A percentile compares a stretch with the other conserved stretches of the same genome.
phyloP scores from a whole-genome alignment of 2,329 filamentous ascomycete genomes.

The Zasmidium angulare region DNA sequence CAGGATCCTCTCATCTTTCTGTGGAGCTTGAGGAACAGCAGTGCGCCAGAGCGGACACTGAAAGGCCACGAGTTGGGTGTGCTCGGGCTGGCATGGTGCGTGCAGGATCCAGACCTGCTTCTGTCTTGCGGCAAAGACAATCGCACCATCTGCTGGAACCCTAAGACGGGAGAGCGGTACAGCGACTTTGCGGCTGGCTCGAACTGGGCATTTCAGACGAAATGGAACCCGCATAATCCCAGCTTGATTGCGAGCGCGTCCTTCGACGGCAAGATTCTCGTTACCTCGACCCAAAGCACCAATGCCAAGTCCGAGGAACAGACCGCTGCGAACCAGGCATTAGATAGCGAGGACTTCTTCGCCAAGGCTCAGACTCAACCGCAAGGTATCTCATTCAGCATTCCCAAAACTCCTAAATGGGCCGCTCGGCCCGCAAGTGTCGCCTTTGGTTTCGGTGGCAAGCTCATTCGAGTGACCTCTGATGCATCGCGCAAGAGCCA shows the following conservation, averaged over 20 bases:
- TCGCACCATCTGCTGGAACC: slow-evolving; percentile 92
- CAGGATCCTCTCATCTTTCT: slow-evolving; percentile 82
- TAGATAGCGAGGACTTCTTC: slow-evolving; percentile 96
- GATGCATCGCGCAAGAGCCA: slow-evolving; percentile 68
- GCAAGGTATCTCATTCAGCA: slow-evolving; percentile 83
- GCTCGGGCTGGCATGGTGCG: slow-evolving; percentile 91
- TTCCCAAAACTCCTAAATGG: slow-evolving; percentile 86
- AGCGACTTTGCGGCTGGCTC: slow-evolving; percentile 96
- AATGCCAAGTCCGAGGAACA: slow-evolving; percentile 70
- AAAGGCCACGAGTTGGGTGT: slow-evolving; percentile 94
- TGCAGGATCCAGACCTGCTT: slow-evolving; percentile 82
- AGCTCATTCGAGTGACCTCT: slow-evolving; percentile 75
- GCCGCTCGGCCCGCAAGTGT: slow-evolving; percentile 79
- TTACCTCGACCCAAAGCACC: slow-evolving; percentile 93
- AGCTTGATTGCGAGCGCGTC: slow-evolving; percentile 91
- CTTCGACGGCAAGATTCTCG: slow-evolving; percentile 92
- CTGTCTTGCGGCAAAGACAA: slow-evolving; percentile 97
- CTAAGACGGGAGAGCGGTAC: slow-evolving; percentile 80
- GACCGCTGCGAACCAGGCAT: slow-evolving; percentile 60
- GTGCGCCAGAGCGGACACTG: slow-evolving; percentile 84
- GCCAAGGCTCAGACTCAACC: slow-evolving; percentile 88
- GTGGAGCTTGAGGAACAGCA: slow-evolving; percentile 95
- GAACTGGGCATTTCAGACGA: slow-evolving; percentile 98
- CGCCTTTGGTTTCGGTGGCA: slow-evolving; percentile 93
- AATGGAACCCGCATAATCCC: slow-evolving; percentile 91